A percentile compares a stretch with the other conserved stretches of the same genome.
These are phyloP conservation scores for Debaryomyces coudertii DNA, from an alignment of 1,139 yeast genomes.

Conservation along the genomic window DNA sequence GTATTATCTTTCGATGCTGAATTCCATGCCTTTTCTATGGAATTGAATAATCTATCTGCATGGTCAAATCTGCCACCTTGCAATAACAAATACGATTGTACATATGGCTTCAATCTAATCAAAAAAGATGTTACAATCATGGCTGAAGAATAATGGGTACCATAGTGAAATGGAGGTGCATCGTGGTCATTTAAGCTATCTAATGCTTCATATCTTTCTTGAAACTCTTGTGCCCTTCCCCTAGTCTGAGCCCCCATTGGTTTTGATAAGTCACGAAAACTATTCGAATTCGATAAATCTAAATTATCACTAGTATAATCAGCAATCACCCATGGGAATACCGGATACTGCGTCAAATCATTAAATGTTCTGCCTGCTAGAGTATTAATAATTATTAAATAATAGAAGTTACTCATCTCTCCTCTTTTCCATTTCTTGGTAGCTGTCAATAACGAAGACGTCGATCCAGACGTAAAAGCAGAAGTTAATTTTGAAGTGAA, in stretches of 20 bases:
- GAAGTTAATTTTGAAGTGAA: conserved; percentile 39
- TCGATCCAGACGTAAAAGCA: conserved; percentile 33
- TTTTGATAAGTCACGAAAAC: conserved; percentile 73
- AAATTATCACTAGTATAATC: conserved; percentile 70
- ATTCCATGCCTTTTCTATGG: conserved; percentile 73
- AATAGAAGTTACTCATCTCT: conserved; percentile 77
- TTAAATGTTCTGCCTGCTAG: conserved; percentile 86
- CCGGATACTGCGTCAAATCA: conserved; percentile 86
- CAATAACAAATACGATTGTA: conserved; percentile 69
- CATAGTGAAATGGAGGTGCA: conserved; percentile 82
- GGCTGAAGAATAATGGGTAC: conserved; percentile 90
- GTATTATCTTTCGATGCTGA: conserved; percentile 79
- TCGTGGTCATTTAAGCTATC: conserved; percentile 54
- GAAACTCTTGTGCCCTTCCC: conserved; percentile 61
- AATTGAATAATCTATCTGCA: conserved; percentile 77
- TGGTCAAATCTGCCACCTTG: conserved; percentile 91
- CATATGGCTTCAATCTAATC: conserved; percentile 76
- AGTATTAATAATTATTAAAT: conserved; percentile 75
- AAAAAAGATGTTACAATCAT: conserved; percentile 85
- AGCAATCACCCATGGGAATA: conserved; percentile 87
- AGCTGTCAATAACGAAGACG: conserved; percentile 46
- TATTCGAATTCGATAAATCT: conserved; percentile 60
- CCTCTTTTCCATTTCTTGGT: conserved; percentile 77
- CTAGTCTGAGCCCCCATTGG: conserved; percentile 88
- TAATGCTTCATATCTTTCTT: conserved; percentile 70